Evolutionary conservation across 2,329 filamentous ascomycete species (phyloP), one percentile per base, ranked within the genome.

Genomic region (Diaporthe eres): DNA sequence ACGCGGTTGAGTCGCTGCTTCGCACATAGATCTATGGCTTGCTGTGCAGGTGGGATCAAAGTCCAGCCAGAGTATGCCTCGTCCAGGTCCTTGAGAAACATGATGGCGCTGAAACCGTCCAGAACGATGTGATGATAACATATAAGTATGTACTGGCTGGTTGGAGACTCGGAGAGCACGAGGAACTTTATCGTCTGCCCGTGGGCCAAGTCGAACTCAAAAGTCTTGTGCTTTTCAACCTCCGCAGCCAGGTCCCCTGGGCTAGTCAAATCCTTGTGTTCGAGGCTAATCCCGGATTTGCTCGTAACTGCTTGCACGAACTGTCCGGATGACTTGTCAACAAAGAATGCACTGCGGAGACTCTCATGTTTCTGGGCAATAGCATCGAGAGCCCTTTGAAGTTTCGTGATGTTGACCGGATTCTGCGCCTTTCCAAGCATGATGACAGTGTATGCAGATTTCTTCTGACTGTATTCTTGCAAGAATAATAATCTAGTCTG

Each of bases 81-180:
- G 12, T 86, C 82, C 0, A 89, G 74, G 34, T 90, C 87, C 4
- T 25, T 19, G 12, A 75, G 8, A 12, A 75, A 53, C n/a, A 63
- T 25, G 28, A 63, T n/a, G 1, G 42, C 25, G 57, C 74, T 65
- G 65, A 61, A 19, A n/a, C 74, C 74, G n/a, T 75, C 74, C 42
- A 75, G 34, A 28, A 44, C 44, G 31, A 75, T 75, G 47, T 75
- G 74, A 34, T 75, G 67, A 47, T 61, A 63, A 15, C 44, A n/a
- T 15, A 90, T 60, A 0, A 90, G 55, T 3, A 89, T 75, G 77
- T 81, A 85, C 75, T 88, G 85, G 2, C 77, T 71, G 0, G 79
- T 80, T 1, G 79, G 76, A 0, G 81, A 82, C 15, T 25, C 22
- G 8, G 49, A 25, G 10, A 53, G 10, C 22, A 53, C 49, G 10